phyloP scores from a whole-genome alignment of 768 basidiomycete genomes.

The Hypsizygus marmoreus region DNA sequence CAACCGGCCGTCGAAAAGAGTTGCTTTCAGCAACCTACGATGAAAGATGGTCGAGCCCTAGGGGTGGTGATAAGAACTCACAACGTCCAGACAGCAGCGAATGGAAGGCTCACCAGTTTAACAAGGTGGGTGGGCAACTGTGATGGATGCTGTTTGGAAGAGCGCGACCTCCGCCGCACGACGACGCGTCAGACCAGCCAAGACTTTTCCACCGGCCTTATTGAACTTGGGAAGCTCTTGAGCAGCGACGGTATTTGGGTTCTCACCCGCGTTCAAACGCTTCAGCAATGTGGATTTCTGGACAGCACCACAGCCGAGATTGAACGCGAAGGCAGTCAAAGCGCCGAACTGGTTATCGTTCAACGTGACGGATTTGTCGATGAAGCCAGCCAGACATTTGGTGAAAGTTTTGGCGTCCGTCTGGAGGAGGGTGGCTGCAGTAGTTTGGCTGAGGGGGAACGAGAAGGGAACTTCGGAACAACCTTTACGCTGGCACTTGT shows the following conservation, averaged over 20 bases:
- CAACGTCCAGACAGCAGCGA: too few species aligned
- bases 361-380: constrained; percentile 23
- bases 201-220: constrained; percentile 28
- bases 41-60: too few species aligned
- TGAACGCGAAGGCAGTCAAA: constrained; percentile 27
- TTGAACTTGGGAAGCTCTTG: constrained; percentile 30
- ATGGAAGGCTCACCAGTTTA: too few species aligned
- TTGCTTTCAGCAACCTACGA: too few species aligned
- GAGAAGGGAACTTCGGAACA: constrained; percentile 23
- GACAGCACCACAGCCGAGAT: constrained; percentile 27
- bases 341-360: constrained; percentile 34
- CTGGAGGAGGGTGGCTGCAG: constrained; percentile 27
- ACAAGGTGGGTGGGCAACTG: too few species aligned
- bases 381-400: constrained; percentile 25
- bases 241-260: constrained; percentile 29
- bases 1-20: too few species aligned
- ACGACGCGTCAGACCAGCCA: constrained; percentile 22
- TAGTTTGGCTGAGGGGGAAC: constrained; percentile 28
- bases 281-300: constrained; percentile 28
- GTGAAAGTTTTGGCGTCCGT: constrained; percentile 24
- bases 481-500: constrained; percentile 24
- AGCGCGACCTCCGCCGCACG: constrained; percentile 29
- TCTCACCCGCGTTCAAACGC: constrained; percentile 27
- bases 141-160: constrained; percentile 31
- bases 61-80: too few species aligned